Evolutionary conservation across 176 grass and related monocot species (phyloP).

Genomic region (Pontederia paniculata): DNA sequence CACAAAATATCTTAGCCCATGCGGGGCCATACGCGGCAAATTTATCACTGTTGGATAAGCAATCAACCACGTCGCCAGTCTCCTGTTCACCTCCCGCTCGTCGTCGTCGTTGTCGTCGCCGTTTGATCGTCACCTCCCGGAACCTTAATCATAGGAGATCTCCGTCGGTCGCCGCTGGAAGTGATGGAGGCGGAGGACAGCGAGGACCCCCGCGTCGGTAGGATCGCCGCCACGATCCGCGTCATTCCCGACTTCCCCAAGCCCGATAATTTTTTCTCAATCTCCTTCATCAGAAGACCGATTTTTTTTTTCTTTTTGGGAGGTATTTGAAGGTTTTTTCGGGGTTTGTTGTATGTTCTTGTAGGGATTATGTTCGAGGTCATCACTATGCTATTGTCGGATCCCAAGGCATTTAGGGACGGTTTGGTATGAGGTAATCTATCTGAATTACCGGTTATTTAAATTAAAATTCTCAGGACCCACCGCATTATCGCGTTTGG

Average conservation of each 20-base stretch:
- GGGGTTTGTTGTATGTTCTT: neutral
- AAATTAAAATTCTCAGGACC: too few species aligned
- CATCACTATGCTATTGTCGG: slow-evolving; percentile 85
- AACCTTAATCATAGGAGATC: neutral
- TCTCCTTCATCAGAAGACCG: neutral
- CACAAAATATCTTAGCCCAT: too few species aligned
- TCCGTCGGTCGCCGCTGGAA: neutral
- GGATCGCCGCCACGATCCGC: slow-evolving; percentile 72
- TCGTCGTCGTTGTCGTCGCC: too few species aligned
- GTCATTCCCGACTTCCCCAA: slow-evolving; percentile 90
- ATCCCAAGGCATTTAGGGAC: slow-evolving; percentile 61
- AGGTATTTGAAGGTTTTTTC: too few species aligned
- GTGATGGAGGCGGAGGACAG: slow-evolving; percentile 28
- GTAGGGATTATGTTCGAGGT: slow-evolving; percentile 89
- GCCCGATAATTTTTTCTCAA: slow-evolving; percentile 34
- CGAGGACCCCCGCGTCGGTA: slow-evolving; percentile 41
- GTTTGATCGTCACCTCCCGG: too few species aligned
- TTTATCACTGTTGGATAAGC: too few species aligned
- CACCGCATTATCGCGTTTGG: too few species aligned
- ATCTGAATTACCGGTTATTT: too few species aligned
- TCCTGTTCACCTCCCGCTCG: too few species aligned
- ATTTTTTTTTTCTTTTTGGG: neutral
- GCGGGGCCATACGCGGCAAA: too few species aligned
- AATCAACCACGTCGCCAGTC: too few species aligned
- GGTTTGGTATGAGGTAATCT: too few species aligned